A percentile compares a stretch with the other conserved stretches of the same genome.
Evolutionary conservation across 2,329 filamentous ascomycete genomes (phyloP).

Genomic region (Xylaria digitata): DNA sequence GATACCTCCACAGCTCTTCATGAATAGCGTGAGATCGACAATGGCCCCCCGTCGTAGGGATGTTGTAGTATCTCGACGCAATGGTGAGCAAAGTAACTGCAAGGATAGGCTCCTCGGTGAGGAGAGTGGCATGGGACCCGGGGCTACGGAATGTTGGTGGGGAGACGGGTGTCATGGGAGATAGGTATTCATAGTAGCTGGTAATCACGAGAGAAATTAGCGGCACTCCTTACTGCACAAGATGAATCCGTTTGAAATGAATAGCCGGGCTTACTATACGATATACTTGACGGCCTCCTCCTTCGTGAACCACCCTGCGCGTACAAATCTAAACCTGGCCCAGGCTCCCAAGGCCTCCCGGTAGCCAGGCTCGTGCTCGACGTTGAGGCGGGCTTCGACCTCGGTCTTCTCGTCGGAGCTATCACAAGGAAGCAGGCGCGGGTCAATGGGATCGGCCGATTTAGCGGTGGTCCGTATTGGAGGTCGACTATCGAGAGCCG

Average conservation of each 20-base stretch:
- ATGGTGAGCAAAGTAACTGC: constrained; percentile 92
- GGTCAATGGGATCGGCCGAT: constrained; percentile 50
- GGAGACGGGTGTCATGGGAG: constrained; percentile 91
- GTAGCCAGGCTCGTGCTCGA: constrained; percentile 65
- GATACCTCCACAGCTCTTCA: constrained; percentile 93
- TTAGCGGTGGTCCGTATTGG: constrained; percentile 43
- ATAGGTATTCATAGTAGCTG: constrained; percentile 90
- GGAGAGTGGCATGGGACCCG: constrained; percentile 79
- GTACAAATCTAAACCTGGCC: constrained; percentile 92
- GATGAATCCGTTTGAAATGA: neutral
- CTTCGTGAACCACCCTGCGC: constrained; percentile 95
- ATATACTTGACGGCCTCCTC: constrained; percentile 94
- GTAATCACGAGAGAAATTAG: constrained; percentile 23
- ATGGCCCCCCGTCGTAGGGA: constrained; percentile 81
- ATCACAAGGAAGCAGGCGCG: constrained; percentile 45
- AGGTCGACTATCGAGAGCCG: constrained; percentile 41
- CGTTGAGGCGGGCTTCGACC: constrained; percentile 60
- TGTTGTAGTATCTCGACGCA: constrained; percentile 84
- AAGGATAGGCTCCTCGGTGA: constrained; percentile 92
- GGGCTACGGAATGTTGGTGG: constrained; percentile 89
- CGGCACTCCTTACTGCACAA: constrained; percentile 12
- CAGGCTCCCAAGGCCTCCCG: constrained; percentile 84
- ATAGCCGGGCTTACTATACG: constrained; percentile 74
- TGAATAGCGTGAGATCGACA: constrained; percentile 93
- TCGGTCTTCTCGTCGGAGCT: constrained; percentile 43